Base-by-base conservation (phyloP, 306 rosid species). In the Acacia confusa region DNA sequence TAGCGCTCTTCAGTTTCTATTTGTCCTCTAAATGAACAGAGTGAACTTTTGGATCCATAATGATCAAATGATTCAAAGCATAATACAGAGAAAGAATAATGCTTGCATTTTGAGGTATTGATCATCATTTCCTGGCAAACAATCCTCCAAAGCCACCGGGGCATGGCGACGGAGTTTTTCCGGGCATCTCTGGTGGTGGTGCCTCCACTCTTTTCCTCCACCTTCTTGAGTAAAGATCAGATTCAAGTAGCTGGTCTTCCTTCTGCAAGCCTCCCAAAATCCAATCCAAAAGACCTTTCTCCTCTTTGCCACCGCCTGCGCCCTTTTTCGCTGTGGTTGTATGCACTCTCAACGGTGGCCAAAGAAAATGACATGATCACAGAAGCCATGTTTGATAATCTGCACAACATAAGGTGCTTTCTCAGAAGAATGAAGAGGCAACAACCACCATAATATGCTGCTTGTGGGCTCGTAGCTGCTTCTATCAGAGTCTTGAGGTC, bases 191-290 rank as follows among this genome's bases (percentile, higher is more conserved):
- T 17, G 11, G 6, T 52, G 65, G 80, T 55, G 25, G 79, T 74
- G 22, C 87, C 85, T 19, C 82, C 86, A 73, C 52, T 88, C 90
- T 89, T 89, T 40, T 82, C 97, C 45, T 94, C 97, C 16, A 89
- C 94, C 87, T 94, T 94, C 87, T 94, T 86, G 66, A 94, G 93
- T 13, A 94, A 83, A 10, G 97, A 69, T 94, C 97, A 76, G 92
- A 87, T 86, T 91, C 93, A 1, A 89, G 77, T 20, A 93, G 72
- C 85, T 93, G 97, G 27, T 93, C 94, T 64, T 93, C 93, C 86
- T 93, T 93, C 78, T 61, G 82, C 27, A 93, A 71, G 22, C 94
- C 94, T 43, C 98, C 94, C 20, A 90, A 16, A 70, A 93, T 90
- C 97, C 94, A 91, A 64, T 90, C 98, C 4, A 91, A 45, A 48